Evolutionary conservation across 1,284 basidiomycete species (phyloP).

Genomic region (Tremellales sp.): DNA sequence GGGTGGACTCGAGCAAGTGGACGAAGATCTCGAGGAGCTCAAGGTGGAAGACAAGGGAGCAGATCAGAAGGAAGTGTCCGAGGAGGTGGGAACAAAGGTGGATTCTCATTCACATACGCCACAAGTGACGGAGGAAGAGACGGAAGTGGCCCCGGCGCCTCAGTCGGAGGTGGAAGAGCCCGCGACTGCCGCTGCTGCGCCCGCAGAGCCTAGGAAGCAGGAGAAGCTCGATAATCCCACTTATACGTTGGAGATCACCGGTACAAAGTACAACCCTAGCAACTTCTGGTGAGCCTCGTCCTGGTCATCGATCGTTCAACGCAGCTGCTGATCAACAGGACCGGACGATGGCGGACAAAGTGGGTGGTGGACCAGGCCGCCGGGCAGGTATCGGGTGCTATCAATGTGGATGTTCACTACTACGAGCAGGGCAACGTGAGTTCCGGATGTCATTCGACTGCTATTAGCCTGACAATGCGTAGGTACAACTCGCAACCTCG

Average conservation of each 20-base stretch:
- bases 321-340: conserved; percentile 54
- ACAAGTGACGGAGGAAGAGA: neutral
- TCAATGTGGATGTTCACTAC: conserved; percentile 84
- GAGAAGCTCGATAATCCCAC: conserved; percentile 41
- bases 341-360: conserved; percentile 77
- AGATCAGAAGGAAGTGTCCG: conserved; percentile 4
- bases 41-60: conserved; percentile 17
- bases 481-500: conserved; percentile 83
- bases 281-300: conserved; percentile 72
- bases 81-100: neutral
- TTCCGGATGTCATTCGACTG: conserved; percentile 2
- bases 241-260: conserved; percentile 76
- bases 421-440: conserved; percentile 91
- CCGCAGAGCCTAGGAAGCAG: conserved; percentile 20
- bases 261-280: conserved; percentile 85
- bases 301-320: neutral
- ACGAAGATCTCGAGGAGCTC: conserved; percentile 26
- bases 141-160: neutral
- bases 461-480: neutral
- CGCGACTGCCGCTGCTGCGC: too few species aligned
- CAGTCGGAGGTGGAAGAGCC: neutral
- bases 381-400: conserved; percentile 52
- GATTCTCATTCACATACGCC: neutral
- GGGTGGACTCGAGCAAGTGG: conserved; percentile 29
- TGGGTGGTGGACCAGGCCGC: conserved; percentile 50